A percentile compares a stretch with the other conserved stretches of the same genome.
Evolutionary conservation across 1,284 basidiomycete genomes (phyloP).

Genomic region (Apiotrichum mycotoxinovorans): DNA sequence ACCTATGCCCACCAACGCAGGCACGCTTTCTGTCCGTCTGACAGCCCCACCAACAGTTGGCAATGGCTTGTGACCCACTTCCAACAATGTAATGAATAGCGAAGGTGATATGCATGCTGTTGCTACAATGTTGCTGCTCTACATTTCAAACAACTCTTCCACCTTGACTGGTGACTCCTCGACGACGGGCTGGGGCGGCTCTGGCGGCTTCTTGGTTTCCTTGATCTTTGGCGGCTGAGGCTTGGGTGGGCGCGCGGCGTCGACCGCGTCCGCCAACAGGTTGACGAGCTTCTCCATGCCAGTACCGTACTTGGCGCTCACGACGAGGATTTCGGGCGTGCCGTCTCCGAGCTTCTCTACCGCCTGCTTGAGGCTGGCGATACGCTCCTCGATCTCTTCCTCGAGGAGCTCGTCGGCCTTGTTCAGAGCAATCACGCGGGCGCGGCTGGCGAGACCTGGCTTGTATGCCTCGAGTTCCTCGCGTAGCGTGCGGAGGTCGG

Average conservation of each 20-base stretch:
- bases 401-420: conserved; percentile 78
- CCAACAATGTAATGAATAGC: background rate
- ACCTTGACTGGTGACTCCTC: background rate
- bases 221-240: conserved; percentile 1
- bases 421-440: conserved; percentile 81
- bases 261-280: conserved; percentile 64
- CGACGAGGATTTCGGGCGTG: conserved; percentile 64
- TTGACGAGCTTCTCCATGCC: conserved; percentile 66
- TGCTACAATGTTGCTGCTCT: conserved; percentile 2
- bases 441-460: conserved; percentile 69
- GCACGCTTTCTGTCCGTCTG: no score
- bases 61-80: no score
- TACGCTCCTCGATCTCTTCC: conserved; percentile 32
- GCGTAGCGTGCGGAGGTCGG: conserved; percentile 67
- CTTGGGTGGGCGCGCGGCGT: conserved; percentile 52
- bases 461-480: conserved; percentile 84
- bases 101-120: background rate
- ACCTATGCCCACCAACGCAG: no score
- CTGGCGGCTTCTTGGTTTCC: background rate
- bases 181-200: background rate
- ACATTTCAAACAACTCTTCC: conserved; percentile 11
- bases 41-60: no score
- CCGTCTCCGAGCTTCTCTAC: conserved; percentile 27
- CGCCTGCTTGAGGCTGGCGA: conserved; percentile 49
- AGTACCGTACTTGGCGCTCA: conserved; percentile 75